Evolutionary conservation across 257 asterid genomes (phyloP).

Genomic region (Orobanche coerulescens): DNA sequence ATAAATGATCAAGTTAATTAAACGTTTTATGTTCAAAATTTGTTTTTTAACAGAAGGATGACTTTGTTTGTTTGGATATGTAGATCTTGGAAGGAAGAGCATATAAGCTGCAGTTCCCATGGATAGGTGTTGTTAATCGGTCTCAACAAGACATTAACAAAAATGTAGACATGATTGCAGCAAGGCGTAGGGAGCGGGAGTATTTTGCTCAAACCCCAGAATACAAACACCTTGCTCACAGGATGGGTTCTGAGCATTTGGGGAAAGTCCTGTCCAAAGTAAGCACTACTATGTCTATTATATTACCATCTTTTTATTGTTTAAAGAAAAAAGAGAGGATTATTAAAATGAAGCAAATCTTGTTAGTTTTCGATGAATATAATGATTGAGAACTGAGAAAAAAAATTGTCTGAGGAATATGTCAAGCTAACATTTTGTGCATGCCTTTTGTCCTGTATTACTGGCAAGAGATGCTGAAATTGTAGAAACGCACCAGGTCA

Average conservation of each 20-base stretch:
- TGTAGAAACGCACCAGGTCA: neutral
- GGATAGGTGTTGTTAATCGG: slow-evolving; percentile 98
- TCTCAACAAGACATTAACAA: slow-evolving; percentile 94
- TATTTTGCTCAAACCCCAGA: slow-evolving; percentile 89
- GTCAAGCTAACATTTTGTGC: neutral
- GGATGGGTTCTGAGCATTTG: slow-evolving; percentile 97
- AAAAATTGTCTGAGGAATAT: neutral
- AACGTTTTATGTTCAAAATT: neutral
- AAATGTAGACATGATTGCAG: slow-evolving; percentile 94
- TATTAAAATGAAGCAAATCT: slow-evolving; percentile 8
- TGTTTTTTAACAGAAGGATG: neutral
- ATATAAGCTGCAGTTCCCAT: slow-evolving; percentile 85
- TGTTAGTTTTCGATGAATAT: neutral
- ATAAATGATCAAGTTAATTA: neutral
- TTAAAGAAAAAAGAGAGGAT: slow-evolving; percentile 12
- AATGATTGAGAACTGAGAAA: neutral
- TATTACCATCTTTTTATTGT: neutral
- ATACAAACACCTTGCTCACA: slow-evolving; percentile 72
- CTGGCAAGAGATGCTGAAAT: neutral
- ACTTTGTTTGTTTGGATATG: slow-evolving; percentile 21
- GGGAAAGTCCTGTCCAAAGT: slow-evolving; percentile 94
- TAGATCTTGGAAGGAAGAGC: slow-evolving; percentile 93
- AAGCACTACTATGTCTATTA: slow-evolving; percentile 23
- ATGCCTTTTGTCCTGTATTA: neutral
- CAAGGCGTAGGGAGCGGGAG: slow-evolving; percentile 87